Conservation (phyloP, 2,329 filamentous ascomycete species). For the Fusarium sacchari region DNA sequence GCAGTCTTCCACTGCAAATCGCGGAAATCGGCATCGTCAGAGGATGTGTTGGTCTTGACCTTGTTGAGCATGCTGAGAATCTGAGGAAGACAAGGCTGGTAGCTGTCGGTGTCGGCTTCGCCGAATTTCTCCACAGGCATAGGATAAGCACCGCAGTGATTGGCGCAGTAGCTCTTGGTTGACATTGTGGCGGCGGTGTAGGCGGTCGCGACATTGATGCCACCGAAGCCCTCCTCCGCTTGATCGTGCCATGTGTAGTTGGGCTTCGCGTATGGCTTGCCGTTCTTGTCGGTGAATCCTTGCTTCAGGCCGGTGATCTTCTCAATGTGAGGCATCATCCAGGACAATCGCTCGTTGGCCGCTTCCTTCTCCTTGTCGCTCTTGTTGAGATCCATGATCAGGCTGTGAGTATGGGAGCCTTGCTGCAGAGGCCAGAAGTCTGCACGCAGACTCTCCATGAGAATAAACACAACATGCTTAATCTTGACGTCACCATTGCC, state of each 20-base stretch:
- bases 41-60: constrained; percentile 35
- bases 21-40: constrained; percentile 36
- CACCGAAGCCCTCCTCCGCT: constrained; percentile 46
- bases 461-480: constrained; percentile 56
- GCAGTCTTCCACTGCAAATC: constrained; percentile 47
- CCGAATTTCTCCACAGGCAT: constrained; percentile 56
- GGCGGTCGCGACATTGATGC: constrained; percentile 53
- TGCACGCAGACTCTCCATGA: constrained; percentile 57
- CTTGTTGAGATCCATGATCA: constrained; percentile 40
- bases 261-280: constrained; percentile 43
- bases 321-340: constrained; percentile 38
- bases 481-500: constrained; percentile 49
- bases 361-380: constrained; percentile 42
- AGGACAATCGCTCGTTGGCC: constrained; percentile 43
- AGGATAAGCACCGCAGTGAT: constrained; percentile 55
- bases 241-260: constrained; percentile 42
- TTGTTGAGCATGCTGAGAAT: constrained; percentile 49
- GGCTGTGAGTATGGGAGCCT: constrained; percentile 51
- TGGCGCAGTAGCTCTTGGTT: constrained; percentile 55
- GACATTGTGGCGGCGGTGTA: constrained; percentile 57
- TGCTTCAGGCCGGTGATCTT: constrained; percentile 33
- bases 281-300: constrained; percentile 33
- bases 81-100: constrained; percentile 58
- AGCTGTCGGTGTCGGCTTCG: constrained; percentile 54
- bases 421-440: constrained; percentile 58